phyloP scores from a whole-genome alignment of 225 moss, liverwort and hornwort species.

The Physcomitrellopsis africana region DNA sequence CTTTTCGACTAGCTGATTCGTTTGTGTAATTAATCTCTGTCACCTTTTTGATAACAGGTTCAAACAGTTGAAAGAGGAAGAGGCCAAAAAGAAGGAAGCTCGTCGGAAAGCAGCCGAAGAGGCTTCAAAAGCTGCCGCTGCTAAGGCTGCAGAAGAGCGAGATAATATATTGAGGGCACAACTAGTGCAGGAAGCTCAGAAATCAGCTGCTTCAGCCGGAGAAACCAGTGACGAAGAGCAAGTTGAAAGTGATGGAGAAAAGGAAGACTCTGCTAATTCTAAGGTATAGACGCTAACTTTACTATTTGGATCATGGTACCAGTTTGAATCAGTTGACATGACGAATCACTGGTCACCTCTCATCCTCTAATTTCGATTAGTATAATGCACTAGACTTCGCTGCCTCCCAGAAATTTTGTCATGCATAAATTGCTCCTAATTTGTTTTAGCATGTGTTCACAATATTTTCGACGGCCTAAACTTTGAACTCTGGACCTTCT shows the following conservation, averaged over 20 bases:
- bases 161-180: slow-evolving; percentile 56
- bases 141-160: slow-evolving; percentile 60
- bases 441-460: too few relatives aligned
- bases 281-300: slow-evolving; percentile 29
- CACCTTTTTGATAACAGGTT: slow-evolving; percentile 32
- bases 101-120: slow-evolving; percentile 64
- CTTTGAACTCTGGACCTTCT: too few relatives aligned
- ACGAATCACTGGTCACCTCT: too few relatives aligned
- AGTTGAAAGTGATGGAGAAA: slow-evolving; percentile 40
- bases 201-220: slow-evolving; percentile 27
- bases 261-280: slow-evolving; percentile 24
- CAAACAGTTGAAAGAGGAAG: slow-evolving; percentile 59
- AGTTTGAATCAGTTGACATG: background rate
- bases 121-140: slow-evolving; percentile 52
- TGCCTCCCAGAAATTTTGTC: too few relatives aligned
- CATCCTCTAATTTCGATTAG: too few relatives aligned
- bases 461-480: too few relatives aligned
- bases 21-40: background rate
- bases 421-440: too few relatives aligned
- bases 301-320: background rate
- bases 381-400: too few relatives aligned
- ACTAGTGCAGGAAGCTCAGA: slow-evolving; percentile 51
- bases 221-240: slow-evolving; percentile 44
- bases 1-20: too few relatives aligned
- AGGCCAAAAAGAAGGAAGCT: slow-evolving; percentile 63